Conservation (phyloP, 164 flowering plant species). For the Chimonanthus praecox region DNA sequence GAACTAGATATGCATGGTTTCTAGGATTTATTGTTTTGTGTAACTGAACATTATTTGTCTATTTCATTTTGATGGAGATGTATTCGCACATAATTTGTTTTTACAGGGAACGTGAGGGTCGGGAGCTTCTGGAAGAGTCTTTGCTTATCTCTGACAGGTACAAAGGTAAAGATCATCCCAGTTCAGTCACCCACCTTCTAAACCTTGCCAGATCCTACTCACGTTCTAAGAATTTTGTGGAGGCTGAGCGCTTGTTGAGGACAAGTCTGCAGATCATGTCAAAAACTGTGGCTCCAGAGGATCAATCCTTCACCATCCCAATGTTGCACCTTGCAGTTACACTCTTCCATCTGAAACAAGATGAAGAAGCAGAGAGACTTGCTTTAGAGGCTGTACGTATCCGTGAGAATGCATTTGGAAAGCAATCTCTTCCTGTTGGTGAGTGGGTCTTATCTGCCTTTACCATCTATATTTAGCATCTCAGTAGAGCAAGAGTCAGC, state of each 20-base stretch:
- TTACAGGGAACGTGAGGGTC: constrained; percentile 69
- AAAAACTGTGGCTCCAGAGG: constrained; percentile 42
- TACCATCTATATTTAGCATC: not conserved
- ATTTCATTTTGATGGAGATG: not conserved
- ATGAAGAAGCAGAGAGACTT: constrained; percentile 74
- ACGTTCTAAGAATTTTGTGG: constrained; percentile 61
- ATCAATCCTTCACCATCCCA: constrained; percentile 67
- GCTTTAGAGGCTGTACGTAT: constrained; percentile 56
- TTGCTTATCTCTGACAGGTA: constrained; percentile 57
- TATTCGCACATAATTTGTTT: not conserved
- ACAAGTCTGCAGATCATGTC: constrained; percentile 53
- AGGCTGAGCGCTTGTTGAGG: constrained; percentile 83
- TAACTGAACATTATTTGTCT: not conserved
- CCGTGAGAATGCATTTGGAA: constrained; percentile 80
- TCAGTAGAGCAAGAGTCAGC: not conserved
- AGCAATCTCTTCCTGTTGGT: constrained; percentile 79
- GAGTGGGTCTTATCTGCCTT: constrained; percentile 10
- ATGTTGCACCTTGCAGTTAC: constrained; percentile 82
- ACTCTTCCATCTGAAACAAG: constrained; percentile 55
- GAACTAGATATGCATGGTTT: too few relatives aligned
- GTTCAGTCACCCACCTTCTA: constrained; percentile 57
- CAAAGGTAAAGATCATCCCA: constrained; percentile 70
- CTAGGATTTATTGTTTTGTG: too few relatives aligned
- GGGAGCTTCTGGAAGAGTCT: constrained; percentile 74
- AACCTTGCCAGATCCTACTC: constrained; percentile 87